Evolutionary conservation across 2,329 filamentous ascomycete genomes (phyloP), one percentile per base, ranked within the genome.

Genomic region (Rhynchosporium graminicola): DNA sequence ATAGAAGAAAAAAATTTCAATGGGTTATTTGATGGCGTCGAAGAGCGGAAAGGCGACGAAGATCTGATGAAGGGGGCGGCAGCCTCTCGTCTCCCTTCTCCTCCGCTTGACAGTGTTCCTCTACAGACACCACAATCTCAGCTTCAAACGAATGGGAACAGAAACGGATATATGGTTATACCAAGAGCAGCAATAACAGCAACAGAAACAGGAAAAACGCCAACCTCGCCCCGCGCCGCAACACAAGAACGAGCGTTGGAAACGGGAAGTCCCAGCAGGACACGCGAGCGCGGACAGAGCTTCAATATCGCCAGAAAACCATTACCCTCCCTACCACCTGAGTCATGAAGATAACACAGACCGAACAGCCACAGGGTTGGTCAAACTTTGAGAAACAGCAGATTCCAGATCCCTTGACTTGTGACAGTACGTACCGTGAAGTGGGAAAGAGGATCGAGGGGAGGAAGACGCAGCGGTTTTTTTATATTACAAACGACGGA

Each of bases 311-410:
- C 73, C 12, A 75, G 78, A 43, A 81, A 81, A 62, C 79, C 79
- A 3, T 70, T 82, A 2, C 80, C 77, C 55, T 76, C 77, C 29
- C 70, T 80, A 46, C 78, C 77, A 7, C 56, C 43, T 38, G 56
- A 29, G 20, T 43, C 31, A 5, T 57, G 54, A 36, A 10, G 9
- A 36, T 20, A 20, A 1, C 20, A 20, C 20, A 20, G 20, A 20
- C 20, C 20, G 20, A 20, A 20, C 20, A 20, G 20, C 20, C 20
- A 20, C 20, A 20, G 20, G 20, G 20, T 20, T 20, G 20, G 20
- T 20, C 20, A 20, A 20, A 20, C 20, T 20, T 20, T 20, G 20
- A 20, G 20, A 20, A 20, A 20, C 20, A 20, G 20, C 20, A 20
- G 20, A 20, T 20, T 20, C 20, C 1, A 20, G 20, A 20, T 20